Conservation (phyloP, 2,329 filamentous ascomycete species). For the Colletotrichum orbiculare region DNA sequence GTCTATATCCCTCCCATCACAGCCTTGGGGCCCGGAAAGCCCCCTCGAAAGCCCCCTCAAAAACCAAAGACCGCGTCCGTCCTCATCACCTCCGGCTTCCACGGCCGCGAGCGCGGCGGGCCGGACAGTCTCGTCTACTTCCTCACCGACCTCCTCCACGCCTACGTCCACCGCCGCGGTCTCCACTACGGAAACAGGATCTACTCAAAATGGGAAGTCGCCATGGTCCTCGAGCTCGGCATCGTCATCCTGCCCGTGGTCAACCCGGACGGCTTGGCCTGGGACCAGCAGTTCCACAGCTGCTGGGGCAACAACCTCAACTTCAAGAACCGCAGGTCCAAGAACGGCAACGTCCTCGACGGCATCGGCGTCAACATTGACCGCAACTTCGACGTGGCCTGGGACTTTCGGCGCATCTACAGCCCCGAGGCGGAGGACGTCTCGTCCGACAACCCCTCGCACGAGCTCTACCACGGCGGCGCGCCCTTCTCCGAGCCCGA, state of each 20-base stretch:
- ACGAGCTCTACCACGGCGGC: slow-evolving; percentile 63
- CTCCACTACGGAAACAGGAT: slow-evolving; percentile 61
- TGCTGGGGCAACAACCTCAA: slow-evolving; percentile 70
- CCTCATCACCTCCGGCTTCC: slow-evolving; percentile 64
- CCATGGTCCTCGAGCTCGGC: slow-evolving; percentile 60
- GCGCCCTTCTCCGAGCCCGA: slow-evolving; percentile 66
- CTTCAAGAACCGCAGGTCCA: slow-evolving; percentile 41
- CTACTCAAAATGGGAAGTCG: slow-evolving; percentile 63
- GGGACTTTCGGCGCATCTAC: slow-evolving; percentile 61
- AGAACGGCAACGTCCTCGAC: not conserved
- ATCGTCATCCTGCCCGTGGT: slow-evolving; percentile 62
- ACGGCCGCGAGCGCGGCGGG: slow-evolving; percentile 68
- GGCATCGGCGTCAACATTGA: slow-evolving; percentile 63
- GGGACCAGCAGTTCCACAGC: slow-evolving; percentile 59
- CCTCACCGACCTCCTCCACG: slow-evolving; percentile 66
- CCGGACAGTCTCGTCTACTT: slow-evolving; percentile 68
- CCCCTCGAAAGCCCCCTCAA: not conserved
- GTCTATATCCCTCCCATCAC: slow-evolving; percentile 46
- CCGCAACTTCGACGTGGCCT: slow-evolving; percentile 68
- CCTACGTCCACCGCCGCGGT: slow-evolving; percentile 59
- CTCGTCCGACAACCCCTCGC: slow-evolving; percentile 49
- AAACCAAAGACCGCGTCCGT: not conserved
- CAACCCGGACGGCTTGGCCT: slow-evolving; percentile 64
- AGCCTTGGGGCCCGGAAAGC: slow-evolving; percentile 36
- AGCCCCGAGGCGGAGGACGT: slow-evolving; percentile 43